A percentile compares a stretch with the other conserved stretches of the same genome.
These are phyloP conservation scores for Mimosa bimucronata DNA, from an alignment of 306 rosid genomes.

Conservation along the genomic window DNA sequence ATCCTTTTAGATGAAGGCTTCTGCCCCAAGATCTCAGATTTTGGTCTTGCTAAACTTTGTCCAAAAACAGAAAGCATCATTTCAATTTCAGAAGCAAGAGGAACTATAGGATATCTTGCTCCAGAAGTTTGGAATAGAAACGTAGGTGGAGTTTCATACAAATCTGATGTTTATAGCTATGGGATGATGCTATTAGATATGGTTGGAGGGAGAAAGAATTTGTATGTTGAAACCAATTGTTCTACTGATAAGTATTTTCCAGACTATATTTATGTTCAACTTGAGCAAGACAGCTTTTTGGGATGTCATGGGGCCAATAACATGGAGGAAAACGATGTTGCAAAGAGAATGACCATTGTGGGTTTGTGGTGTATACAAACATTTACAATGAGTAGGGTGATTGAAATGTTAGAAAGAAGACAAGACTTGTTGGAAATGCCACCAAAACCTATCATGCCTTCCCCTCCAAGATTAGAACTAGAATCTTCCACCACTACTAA, in stretches of 20 bases:
- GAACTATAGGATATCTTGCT: too few relatives aligned
- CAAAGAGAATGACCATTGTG: constrained; percentile 39
- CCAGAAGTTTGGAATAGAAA: too few relatives aligned
- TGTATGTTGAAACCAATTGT: constrained; percentile 16
- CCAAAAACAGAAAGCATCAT: constrained; percentile 5
- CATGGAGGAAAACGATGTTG: constrained; percentile 18
- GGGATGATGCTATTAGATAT: constrained; percentile 58
- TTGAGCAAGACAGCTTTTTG: constrained; percentile 20
- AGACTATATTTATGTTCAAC: constrained; percentile 42
- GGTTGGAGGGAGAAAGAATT: constrained; percentile 45
- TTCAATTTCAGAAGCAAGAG: constrained; percentile 44
- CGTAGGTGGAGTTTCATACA: too few relatives aligned
- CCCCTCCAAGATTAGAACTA: not conserved
- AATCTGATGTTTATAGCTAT: too few relatives aligned
- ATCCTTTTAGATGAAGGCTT: constrained; percentile 53
- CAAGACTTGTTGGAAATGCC: constrained; percentile 38
- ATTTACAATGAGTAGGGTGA: constrained; percentile 43
- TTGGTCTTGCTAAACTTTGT: constrained; percentile 53
- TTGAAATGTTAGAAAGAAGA: constrained; percentile 51
- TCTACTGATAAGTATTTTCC: constrained; percentile 50
- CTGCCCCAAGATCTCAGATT: constrained; percentile 54
- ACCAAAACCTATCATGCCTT: constrained; percentile 41
- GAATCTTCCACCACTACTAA: constrained; percentile 4
- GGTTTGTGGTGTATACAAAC: constrained; percentile 44
- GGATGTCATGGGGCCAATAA: constrained; percentile 1